Conservation (phyloP, 345 rosid species). For the Eucalyptus pumila region DNA sequence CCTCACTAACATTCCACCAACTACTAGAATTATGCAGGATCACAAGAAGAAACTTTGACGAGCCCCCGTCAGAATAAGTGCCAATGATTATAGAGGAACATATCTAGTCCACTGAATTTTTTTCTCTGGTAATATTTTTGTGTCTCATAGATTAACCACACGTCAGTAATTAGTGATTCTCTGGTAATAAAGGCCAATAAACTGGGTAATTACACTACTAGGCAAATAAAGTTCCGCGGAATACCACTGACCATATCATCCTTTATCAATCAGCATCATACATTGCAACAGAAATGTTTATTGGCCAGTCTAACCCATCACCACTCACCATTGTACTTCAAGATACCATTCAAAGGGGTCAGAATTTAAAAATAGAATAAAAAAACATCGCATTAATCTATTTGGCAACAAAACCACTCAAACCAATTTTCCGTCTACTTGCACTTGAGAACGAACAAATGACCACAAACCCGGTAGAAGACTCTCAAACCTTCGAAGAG, state of each 20-base stretch:
- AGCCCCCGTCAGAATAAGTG: background rate
- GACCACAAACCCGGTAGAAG: background rate
- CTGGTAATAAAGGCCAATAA: background rate
- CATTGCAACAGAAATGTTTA: background rate
- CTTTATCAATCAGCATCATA: background rate
- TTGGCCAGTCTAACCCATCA: background rate
- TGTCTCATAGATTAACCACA: background rate
- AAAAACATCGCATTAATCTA: background rate
- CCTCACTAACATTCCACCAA: background rate
- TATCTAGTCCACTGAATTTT: background rate
- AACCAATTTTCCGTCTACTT: background rate
- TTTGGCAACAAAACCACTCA: background rate
- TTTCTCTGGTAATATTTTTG: background rate
- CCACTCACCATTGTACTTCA: background rate
- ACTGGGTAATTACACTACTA: background rate
- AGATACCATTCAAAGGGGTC: background rate
- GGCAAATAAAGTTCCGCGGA: background rate
- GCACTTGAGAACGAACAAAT: background rate
- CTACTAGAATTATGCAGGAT: background rate
- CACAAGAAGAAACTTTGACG: background rate
- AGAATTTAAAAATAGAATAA: background rate
- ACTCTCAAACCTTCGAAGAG: background rate
- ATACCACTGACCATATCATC: background rate
- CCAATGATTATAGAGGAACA: background rate
- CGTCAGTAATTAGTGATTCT: background rate